Conservation (phyloP, 768 basidiomycete genomes). For the Vararia minispora region DNA sequence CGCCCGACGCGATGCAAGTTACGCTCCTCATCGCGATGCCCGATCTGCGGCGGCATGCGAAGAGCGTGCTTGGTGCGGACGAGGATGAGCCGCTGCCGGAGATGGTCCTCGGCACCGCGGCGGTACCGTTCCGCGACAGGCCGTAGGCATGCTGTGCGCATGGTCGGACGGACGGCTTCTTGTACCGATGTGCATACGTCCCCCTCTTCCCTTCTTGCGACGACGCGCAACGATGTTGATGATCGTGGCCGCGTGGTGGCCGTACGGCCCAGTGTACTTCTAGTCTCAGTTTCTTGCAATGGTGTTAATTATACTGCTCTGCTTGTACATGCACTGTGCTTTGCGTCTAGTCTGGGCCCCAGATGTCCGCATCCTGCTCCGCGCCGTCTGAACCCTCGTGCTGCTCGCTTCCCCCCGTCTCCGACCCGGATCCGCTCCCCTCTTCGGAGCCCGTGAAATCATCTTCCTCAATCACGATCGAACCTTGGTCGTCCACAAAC, state of each 20-base stretch:
- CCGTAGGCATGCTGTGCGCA: too few species aligned
- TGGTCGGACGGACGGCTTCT: too few species aligned
- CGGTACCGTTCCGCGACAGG: conserved; percentile 19
- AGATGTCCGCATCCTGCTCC: conserved; percentile 7
- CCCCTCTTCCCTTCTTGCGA: too few species aligned
- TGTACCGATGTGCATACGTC: too few species aligned
- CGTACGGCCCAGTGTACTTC: too few species aligned
- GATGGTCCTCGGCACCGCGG: conserved; percentile 36
- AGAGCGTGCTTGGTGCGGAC: conserved; percentile 13
- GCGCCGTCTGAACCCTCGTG: conserved; percentile 8
- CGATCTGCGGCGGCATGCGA: conserved; percentile 20
- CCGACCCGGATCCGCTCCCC: conserved; percentile 20
- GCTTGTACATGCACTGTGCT: too few species aligned
- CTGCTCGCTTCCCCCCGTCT: conserved; percentile 11
- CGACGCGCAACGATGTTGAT: too few species aligned
- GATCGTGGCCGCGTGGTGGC: too few species aligned
- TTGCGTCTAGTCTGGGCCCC: too few species aligned
- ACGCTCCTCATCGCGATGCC: conserved; percentile 54
- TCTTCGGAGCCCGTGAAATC: conserved; percentile 12
- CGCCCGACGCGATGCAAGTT: conserved; percentile 27
- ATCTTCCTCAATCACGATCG: conserved; percentile 11
- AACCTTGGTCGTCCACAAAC: conserved; percentile 23
- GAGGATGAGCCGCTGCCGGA: conserved; percentile 32
- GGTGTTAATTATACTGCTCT: too few species aligned
- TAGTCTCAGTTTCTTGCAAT: too few species aligned